Conservation (phyloP, 2,329 filamentous ascomycete species). For the Cercospora canescens region DNA sequence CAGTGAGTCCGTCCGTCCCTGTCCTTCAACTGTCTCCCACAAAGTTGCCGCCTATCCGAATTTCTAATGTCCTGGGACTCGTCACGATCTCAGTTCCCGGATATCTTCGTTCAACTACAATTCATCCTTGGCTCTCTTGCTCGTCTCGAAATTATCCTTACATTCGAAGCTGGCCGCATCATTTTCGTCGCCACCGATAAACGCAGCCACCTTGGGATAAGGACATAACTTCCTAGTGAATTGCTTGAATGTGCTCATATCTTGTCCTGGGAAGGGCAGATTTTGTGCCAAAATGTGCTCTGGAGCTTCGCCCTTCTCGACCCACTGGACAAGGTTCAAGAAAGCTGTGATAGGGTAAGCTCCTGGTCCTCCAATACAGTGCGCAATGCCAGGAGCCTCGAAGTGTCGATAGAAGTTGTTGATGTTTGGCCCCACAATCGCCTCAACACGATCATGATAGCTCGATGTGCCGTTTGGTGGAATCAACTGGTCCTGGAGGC, state of each 20-base stretch:
- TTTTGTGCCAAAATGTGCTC: slow-evolving; percentile 13
- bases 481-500: slow-evolving; percentile 41
- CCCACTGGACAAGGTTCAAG: slow-evolving; percentile 27
- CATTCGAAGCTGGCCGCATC: slow-evolving; percentile 24
- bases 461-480: slow-evolving; percentile 36
- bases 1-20: background rate
- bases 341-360: slow-evolving; percentile 24
- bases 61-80: too few species aligned
- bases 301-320: slow-evolving; percentile 29
- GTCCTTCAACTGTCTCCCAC: background rate
- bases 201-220: slow-evolving; percentile 25
- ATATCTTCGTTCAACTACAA: slow-evolving; percentile 1
- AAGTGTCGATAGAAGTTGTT: slow-evolving; percentile 40
- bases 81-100: background rate
- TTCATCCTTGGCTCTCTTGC: slow-evolving; percentile 12
- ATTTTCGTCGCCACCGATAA: slow-evolving; percentile 20
- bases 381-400: slow-evolving; percentile 38
- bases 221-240: slow-evolving; percentile 21
- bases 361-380: slow-evolving; percentile 37
- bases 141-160: slow-evolving; percentile 11
- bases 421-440: slow-evolving; percentile 15
- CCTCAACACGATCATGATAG: slow-evolving; percentile 37
- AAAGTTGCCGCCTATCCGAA: too few species aligned
- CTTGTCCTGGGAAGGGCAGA: slow-evolving; percentile 10
- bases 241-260: background rate